A percentile compares a stretch with the other conserved stretches of the same genome.
These are phyloP conservation scores for Trapa incisa DNA, from an alignment of 345 rosid species.

Conservation along the genomic window DNA sequence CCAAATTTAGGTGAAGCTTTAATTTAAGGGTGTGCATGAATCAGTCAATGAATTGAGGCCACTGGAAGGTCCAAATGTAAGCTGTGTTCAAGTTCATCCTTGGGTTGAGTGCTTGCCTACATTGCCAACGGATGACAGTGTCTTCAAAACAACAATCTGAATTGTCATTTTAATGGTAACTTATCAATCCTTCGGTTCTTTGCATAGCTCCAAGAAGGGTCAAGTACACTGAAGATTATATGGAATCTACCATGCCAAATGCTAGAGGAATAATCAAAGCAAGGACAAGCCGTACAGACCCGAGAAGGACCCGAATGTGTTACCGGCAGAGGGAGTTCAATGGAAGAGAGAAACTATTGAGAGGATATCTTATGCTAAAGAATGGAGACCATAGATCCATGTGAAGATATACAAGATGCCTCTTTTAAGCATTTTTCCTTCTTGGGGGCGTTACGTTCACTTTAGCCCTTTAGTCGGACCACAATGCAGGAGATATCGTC, in stretches of 20 bases:
- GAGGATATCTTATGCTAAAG: not conserved
- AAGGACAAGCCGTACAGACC: constrained; percentile 4
- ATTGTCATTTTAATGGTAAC: not conserved
- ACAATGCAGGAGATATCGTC: constrained; percentile 18
- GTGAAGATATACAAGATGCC: not conserved
- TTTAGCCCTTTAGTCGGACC: constrained; percentile 6
- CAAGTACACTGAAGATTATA: constrained; percentile 2
- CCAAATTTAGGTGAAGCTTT: not conserved
- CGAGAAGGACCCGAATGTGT: not conserved
- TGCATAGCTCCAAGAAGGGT: constrained; percentile 1
- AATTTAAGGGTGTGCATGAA: not conserved
- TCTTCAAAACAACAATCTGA: not conserved
- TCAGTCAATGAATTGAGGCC: not conserved
- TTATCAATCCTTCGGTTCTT: not conserved
- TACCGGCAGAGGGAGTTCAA: not conserved
- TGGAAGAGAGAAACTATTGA: not conserved
- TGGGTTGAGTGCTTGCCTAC: no score
- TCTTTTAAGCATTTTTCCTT: not conserved
- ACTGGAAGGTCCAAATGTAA: not conserved
- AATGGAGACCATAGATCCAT: not conserved
- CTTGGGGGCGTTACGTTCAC: not conserved
- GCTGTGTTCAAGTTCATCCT: no score
- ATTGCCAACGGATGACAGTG: no score
- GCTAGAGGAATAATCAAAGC: constrained; percentile 3
- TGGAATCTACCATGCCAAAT: constrained; percentile 2